phyloP scores from a whole-genome alignment of 2,329 filamentous ascomycete genomes.

The Ilyonectria destructans region DNA sequence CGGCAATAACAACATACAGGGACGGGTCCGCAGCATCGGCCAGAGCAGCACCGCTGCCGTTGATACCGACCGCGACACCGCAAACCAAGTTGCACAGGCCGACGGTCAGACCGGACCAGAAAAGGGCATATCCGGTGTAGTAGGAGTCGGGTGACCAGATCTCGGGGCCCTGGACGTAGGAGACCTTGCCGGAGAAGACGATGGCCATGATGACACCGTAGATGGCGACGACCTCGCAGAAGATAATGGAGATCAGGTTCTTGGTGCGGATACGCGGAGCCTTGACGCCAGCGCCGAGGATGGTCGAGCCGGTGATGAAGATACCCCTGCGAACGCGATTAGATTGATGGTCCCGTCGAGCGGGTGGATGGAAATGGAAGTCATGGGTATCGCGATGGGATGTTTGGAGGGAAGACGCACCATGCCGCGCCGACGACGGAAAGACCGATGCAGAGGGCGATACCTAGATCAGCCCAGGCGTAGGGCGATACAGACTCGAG shows the following conservation, averaged over 20 bases:
- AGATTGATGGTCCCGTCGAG: constrained; percentile 31
- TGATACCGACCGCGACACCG: constrained; percentile 97
- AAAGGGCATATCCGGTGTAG: constrained; percentile 95
- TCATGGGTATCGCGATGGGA: constrained; percentile 19
- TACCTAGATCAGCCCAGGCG: constrained; percentile 92
- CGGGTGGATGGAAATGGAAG: constrained; percentile 16
- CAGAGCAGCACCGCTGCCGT: constrained; percentile 95
- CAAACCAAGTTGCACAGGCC: constrained; percentile 97
- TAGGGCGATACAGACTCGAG: constrained; percentile 95
- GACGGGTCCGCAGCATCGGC: constrained; percentile 94
- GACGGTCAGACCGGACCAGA: constrained; percentile 96
- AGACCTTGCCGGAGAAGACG: constrained; percentile 93
- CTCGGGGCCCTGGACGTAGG: constrained; percentile 74
- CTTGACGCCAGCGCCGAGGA: constrained; percentile 96
- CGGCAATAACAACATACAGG: constrained; percentile 74
- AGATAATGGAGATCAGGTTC: constrained; percentile 99
- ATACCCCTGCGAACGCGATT: constrained; percentile 81
- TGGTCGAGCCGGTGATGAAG: constrained; percentile 97
- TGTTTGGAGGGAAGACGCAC: constrained; percentile 66
- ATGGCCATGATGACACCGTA: constrained; percentile 99
- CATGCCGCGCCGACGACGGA: constrained; percentile 98
- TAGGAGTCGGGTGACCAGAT: constrained; percentile 85
- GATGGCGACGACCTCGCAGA: constrained; percentile 99
- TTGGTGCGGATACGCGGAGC: constrained; percentile 98
- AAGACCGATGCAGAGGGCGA: constrained; percentile 93